A percentile compares a stretch with the other conserved stretches of the same genome.
Conservation (phyloP, 2,329 filamentous ascomycete genomes). For the Exserohilum rostratum region DNA sequence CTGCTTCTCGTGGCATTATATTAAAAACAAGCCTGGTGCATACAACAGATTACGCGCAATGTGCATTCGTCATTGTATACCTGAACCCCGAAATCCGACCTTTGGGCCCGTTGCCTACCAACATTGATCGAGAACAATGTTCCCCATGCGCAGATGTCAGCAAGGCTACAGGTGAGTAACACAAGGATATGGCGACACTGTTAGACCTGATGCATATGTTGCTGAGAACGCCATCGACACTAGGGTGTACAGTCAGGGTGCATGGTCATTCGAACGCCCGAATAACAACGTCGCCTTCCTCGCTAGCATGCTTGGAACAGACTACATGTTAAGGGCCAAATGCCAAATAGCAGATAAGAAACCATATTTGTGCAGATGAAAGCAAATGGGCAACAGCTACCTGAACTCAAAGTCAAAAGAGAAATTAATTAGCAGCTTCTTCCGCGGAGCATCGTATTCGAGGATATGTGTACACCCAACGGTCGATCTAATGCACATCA, state of each 20-base stretch:
- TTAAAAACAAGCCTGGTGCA: not conserved
- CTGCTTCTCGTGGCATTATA: not conserved
- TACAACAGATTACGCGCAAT: slow-evolving; percentile 2
- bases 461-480: too few relatives aligned
- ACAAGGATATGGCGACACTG: not conserved
- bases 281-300: too few relatives aligned
- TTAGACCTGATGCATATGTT: not conserved
- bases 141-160: not conserved
- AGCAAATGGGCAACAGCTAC: too few relatives aligned
- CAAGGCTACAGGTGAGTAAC: not conserved
- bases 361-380: too few relatives aligned
- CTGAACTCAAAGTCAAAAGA: too few relatives aligned
- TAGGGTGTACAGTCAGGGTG: not conserved
- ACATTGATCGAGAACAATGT: not conserved
- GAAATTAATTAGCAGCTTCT: too few relatives aligned
- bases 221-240: not conserved
- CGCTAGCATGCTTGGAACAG: too few relatives aligned
- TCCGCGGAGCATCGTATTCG: too few relatives aligned
- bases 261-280: not conserved
- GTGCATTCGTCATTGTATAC: not conserved
- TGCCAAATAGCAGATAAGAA: too few relatives aligned
- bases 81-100: slow-evolving; percentile 10
- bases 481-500: too few relatives aligned
- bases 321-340: too few relatives aligned
- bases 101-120: not conserved